Conservation (phyloP, 768 basidiomycete species). For the Mycena galericulata region DNA sequence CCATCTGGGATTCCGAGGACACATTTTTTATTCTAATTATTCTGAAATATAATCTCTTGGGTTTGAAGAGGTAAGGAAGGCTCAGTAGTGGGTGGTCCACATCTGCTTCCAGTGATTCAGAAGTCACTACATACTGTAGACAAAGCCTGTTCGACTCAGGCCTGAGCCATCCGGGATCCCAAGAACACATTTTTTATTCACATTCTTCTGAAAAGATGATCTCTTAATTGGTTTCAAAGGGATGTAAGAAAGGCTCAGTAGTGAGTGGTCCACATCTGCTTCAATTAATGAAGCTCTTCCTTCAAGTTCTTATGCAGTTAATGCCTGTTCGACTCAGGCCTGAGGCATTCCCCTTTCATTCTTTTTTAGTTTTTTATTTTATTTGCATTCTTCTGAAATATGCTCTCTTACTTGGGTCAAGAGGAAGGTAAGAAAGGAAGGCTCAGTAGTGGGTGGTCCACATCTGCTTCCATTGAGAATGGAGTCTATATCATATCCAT, state of each 20-base stretch:
- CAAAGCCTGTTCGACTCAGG: constrained; percentile 20
- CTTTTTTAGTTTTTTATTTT: too few relatives aligned
- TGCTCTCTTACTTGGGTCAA: too few relatives aligned
- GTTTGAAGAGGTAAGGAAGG: background rate
- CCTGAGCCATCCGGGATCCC: constrained; percentile 5
- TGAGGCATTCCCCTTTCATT: background rate
- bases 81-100: constrained; percentile 15
- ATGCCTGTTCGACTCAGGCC: constrained; percentile 6
- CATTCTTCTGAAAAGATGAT: too few relatives aligned
- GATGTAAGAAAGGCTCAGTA: background rate
- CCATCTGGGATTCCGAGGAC: too few relatives aligned
- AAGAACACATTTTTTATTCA: too few relatives aligned
- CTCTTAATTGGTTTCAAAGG: too few relatives aligned
- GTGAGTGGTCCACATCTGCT: constrained; percentile 10
- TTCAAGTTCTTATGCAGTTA: background rate
- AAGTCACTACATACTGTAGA: background rate
- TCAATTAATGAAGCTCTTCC: background rate
- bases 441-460: constrained; percentile 2
- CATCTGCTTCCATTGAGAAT: background rate
- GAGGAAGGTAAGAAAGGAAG: background rate
- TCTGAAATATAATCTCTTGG: too few relatives aligned
- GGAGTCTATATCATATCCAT: too few relatives aligned
- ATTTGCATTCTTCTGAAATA: background rate
- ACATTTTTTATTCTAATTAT: too few relatives aligned
- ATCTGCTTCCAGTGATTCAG: background rate